Evolutionary conservation across 495 filamentous ascomycete species (phyloP), one percentile per base, ranked within the genome.

Genomic region (Sporormia fimetaria): DNA sequence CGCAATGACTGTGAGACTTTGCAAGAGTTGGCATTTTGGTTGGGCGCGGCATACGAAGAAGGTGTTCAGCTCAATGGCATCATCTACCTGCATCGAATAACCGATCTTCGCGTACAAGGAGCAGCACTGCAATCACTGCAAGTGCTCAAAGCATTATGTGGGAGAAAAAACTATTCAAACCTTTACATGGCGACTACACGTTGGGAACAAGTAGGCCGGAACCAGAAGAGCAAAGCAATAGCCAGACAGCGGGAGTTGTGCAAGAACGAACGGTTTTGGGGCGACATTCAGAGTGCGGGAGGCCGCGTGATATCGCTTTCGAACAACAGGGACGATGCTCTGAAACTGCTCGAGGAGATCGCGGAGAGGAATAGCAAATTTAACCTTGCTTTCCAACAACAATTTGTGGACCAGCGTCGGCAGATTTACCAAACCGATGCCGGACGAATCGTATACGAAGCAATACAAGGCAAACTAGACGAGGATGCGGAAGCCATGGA

Each of bases 211-310:
- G n/a, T 49, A 5, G 21, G 11, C 1, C 28, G 23, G 14, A 32
- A 42, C 2, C 37, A 48, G 32, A 23, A 36, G 12, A 14, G 20
- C 9, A 5, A 17, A 1, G 52, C 42, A 0, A 14, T 28, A 6
- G 25, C 51, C 18, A 37, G 33, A n/a, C 52, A 64, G n/a, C 47
- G 48, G 22, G 43, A 66, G 21, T 52, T 66, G 2, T 39, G 46
- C 14, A n/a, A n/a, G n/a, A n/a, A n/a, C n/a, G 41, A 59, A 1
- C 48, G 57, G 2, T 63, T 45, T 22, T 65, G 62, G 62, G 43
- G 57, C 11, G 39, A 37, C n/a, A 37, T 49, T 8, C 8, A 29
- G 1, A 22, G 37, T 5, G 25, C 11, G 1, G 38, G 38, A 1
- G 37, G 37, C 15, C 21, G 15, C 6, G 17, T 23, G 6, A 15